Evolutionary conservation across 163 green algal species (phyloP).

Genomic region (Prototheca cutis): DNA sequence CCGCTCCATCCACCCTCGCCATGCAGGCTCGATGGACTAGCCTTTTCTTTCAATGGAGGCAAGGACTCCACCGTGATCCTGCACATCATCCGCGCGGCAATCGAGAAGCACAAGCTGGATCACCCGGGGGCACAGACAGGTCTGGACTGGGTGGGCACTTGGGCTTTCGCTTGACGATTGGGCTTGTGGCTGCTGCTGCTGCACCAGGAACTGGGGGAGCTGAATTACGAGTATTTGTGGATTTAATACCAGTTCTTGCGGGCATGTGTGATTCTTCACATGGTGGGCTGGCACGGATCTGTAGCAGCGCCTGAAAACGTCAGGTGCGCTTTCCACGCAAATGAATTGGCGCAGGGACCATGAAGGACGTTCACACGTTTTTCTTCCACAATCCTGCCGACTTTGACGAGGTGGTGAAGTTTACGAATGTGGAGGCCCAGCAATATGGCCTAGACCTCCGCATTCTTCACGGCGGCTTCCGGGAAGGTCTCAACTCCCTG

Average conservation of each 20-base stretch:
- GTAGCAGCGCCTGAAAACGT: no score
- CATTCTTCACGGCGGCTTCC: constrained; percentile 61
- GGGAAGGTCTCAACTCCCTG: constrained; percentile 53
- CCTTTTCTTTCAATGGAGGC: constrained; percentile 89
- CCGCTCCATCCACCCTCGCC: no score
- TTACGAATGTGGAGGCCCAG: constrained; percentile 38
- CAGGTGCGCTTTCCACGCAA: no score
- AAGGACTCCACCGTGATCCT: constrained; percentile 90
- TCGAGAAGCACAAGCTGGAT: constrained; percentile 9
- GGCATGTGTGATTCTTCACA: no score
- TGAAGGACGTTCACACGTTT: constrained; percentile 62
- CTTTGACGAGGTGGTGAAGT: constrained; percentile 66
- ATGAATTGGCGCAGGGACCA: no score
- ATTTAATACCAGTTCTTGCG: no score
- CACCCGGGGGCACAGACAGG: neutral
- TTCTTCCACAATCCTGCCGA: constrained; percentile 68
- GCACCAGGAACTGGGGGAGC: no score
- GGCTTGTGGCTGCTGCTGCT: no score
- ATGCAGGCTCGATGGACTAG: constrained; percentile 34
- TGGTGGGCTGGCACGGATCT: no score
- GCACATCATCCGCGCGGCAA: constrained; percentile 55
- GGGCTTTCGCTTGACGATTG: no score
- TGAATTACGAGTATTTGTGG: no score
- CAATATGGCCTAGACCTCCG: constrained; percentile 47
- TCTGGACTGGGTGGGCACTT: neutral